These are phyloP conservation scores for Pontederia crassipes DNA, from an alignment of 176 grass and related monocot species.

Conservation along the genomic window DNA sequence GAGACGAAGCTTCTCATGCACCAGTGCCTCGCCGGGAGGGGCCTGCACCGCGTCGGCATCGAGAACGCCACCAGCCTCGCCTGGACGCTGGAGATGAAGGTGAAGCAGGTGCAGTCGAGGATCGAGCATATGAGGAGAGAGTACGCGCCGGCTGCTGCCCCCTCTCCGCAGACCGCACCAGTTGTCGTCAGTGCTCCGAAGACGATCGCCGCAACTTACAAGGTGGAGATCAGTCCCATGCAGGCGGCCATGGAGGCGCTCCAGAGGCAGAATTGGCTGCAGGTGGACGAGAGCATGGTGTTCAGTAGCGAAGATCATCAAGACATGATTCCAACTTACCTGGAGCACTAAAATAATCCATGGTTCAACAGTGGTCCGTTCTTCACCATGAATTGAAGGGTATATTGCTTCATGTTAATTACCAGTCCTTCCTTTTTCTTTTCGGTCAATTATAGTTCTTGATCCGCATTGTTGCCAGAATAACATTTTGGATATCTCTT, in stretches of 20 bases:
- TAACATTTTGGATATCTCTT: no score
- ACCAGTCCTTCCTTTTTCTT: no score
- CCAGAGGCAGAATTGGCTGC: constrained; percentile 11
- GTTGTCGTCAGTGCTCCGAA: neutral
- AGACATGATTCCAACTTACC: neutral
- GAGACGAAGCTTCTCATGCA: constrained; percentile 26
- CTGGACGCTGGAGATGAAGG: constrained; percentile 16
- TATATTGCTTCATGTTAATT: neutral
- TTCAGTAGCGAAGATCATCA: neutral
- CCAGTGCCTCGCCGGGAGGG: constrained; percentile 16
- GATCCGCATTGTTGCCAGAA: no score
- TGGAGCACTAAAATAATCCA: neutral
- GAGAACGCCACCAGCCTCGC: constrained; percentile 28
- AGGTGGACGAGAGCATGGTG: neutral
- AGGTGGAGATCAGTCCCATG: neutral
- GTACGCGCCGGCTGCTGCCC: neutral
- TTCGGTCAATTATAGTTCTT: no score
- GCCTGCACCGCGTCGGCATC: neutral
- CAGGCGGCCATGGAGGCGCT: constrained; percentile 15
- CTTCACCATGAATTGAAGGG: constrained; percentile 5
- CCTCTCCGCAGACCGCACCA: neutral
- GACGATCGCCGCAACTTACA: neutral
- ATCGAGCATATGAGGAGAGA: constrained; percentile 1
- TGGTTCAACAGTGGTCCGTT: constrained; percentile 9
- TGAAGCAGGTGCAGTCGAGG: neutral